phyloP scores from a whole-genome alignment of 2,329 filamentous ascomycete genomes.

The Blastomyces parvus region DNA sequence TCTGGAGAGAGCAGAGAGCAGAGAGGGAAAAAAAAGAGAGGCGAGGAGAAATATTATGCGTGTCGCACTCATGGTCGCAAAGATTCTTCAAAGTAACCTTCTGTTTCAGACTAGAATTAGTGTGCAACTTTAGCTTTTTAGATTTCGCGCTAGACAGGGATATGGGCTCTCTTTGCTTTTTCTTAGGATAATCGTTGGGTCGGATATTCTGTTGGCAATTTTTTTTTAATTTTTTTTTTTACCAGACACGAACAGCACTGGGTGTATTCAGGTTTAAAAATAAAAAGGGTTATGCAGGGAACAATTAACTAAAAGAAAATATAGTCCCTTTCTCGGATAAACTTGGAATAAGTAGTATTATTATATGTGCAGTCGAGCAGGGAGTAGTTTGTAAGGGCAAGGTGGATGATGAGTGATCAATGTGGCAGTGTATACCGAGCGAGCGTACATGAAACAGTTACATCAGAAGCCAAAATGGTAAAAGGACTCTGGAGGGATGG shows the following conservation, averaged over 20 bases:
- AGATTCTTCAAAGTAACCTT: slow-evolving; percentile 1
- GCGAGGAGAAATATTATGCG: background rate
- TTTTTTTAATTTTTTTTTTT: background rate
- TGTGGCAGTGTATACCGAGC: background rate
- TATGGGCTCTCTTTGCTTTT: background rate
- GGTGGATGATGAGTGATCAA: background rate
- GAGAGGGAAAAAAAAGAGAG: too few relatives aligned
- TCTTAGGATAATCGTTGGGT: background rate
- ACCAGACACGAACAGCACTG: background rate
- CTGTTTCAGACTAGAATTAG: slow-evolving; percentile 4
- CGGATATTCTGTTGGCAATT: background rate
- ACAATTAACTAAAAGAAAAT: background rate
- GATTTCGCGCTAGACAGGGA: background rate
- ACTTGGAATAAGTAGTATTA: background rate
- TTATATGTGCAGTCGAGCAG: background rate
- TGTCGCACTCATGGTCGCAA: background rate
- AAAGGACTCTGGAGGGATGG: background rate
- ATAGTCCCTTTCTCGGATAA: background rate
- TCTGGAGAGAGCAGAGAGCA: too few relatives aligned
- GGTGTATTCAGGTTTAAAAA: background rate
- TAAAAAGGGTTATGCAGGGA: background rate
- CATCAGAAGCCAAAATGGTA: background rate
- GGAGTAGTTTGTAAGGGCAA: too few relatives aligned
- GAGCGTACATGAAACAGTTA: slow-evolving; percentile 4
- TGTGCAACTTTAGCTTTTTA: slow-evolving; percentile 1